Base-by-base conservation (phyloP, 2,329 filamentous ascomycete genomes). In the Emergomyces pasteurianus region DNA sequence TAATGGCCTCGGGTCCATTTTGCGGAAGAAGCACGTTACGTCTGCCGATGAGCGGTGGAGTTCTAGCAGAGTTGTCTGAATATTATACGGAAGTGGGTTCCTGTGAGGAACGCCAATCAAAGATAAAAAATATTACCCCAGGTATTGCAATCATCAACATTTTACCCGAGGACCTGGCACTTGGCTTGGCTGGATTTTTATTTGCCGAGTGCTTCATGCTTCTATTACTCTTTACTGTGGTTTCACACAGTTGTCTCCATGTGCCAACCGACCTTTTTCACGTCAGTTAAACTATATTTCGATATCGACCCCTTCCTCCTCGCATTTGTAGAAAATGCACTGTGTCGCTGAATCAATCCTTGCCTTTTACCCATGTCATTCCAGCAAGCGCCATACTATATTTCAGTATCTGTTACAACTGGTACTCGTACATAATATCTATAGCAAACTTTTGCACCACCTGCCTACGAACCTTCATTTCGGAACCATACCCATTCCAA, bases 1-100 rank as follows among this genome's bases (percentile, higher is more conserved):
- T n/a, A 62, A 31, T 46, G 60, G 62, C 16, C 55, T 65, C 42
- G 64, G 64, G 18, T 64, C 63, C 10, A 64, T 65, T 47, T 56
- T 65, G 31, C 58, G 47, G 34, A 61, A 61, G 49, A 61, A 59
- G 46, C 40, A 40, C 23, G 47, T 34, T 38, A 9, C 57, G 10
- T 43, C 55, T 57, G 38, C 38, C 2, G 55, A 43, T 46, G 55
- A 57, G 16, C 28, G 55, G 42, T 46, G 55, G 55, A 34, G 38
- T 43, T 57, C 23, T 26, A 43, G n/a, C 23, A n/a, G 42, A 12
- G 36, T 42, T 36, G n/a, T 54, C 5, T 54, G 26, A 52, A 52
- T 9, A 18, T 18, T 28, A 18, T 52, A 18, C 26, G 31, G n/a
- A 50, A 18, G 31, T 31, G 26, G 14, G 23, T 52, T 18, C 49